These are phyloP conservation scores for Ogataea ramenticola DNA, from an alignment of 805 yeast species.

Conservation along the genomic window DNA sequence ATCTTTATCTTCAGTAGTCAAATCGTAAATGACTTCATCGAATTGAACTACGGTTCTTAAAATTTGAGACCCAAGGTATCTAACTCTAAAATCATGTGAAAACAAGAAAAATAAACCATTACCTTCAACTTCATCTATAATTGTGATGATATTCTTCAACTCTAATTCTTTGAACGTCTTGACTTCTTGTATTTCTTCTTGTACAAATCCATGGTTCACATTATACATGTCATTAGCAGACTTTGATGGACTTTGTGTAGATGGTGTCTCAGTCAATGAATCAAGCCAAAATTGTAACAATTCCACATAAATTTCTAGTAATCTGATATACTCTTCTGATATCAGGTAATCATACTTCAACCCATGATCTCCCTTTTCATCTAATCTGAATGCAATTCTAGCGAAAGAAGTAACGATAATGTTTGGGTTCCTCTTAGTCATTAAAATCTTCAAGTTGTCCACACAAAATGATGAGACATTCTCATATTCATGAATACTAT, in stretches of 20 bases:
- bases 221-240: constrained; percentile 27
- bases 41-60: constrained; percentile 75
- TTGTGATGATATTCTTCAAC: constrained; percentile 71
- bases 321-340: constrained; percentile 50
- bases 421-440: constrained; percentile 62
- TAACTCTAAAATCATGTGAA: constrained; percentile 71
- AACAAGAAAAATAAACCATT: constrained; percentile 88
- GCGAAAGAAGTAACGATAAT: constrained; percentile 69
- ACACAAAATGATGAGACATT: constrained; percentile 60
- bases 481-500: constrained; percentile 60
- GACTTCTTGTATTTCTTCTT: constrained; percentile 34
- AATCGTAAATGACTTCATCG: constrained; percentile 70
- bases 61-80: constrained; percentile 71
- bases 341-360: constrained; percentile 52
- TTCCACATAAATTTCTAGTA: constrained; percentile 70
- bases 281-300: constrained; percentile 76
- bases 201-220: constrained; percentile 26
- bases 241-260: constrained; percentile 18
- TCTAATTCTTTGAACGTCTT: constrained; percentile 57
- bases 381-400: constrained; percentile 68
- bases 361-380: constrained; percentile 56
- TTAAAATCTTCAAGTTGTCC: constrained; percentile 55
- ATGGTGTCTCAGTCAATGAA: constrained; percentile 37
- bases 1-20: constrained; percentile 16
- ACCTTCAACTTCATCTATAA: constrained; percentile 93